Evolutionary conservation across 2,329 filamentous ascomycete genomes (phyloP), one percentile per base, ranked within the genome.

Genomic region (Chaetomium sp.): DNA sequence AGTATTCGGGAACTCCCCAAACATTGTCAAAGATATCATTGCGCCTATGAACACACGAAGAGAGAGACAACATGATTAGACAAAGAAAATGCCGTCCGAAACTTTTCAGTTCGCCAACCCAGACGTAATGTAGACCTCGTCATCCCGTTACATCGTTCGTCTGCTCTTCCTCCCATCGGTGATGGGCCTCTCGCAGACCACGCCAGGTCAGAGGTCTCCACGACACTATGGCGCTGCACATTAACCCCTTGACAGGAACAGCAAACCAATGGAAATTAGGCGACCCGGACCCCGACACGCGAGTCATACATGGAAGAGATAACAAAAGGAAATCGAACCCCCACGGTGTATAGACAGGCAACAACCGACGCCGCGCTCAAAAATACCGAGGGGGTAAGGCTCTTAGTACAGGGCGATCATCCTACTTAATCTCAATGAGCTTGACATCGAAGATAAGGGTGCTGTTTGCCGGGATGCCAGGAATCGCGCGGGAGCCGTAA

Each of bases 371-470:
- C 54, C 56, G 48, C 54, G 60, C 60, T 58, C 49, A 57, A 35
- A 27, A 12, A 49, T 51, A 57, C 37, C 51, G 7, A 46, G 51
- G 52, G 12, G 19, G 35, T 42, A 33, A 27, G 48, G 11, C 49
- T 35, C 36, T 27, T 41, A 34, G 44, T 32, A 51, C 8, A 34
- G 19, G 19, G 35, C 32, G 42, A 42, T 42, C 33, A 19, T 5
- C 10, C 78, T 85, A 91, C 79, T 91, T 91, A 74, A 91, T 89
- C 73, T 88, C 85, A 53, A 92, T 76, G 53, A 91, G 78, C 80
- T 92, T 94, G 67, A 94, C 80, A 72, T 99, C 95, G 72, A 99
- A 99, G 70, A 88, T 82, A 72, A 99, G 77, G 64, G 87, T 89
- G 72, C 90, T 92, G 82, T 97, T 96, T 66, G 80, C 81, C 32